Conservation (phyloP, 1,139 yeast species). For the Oligophagozyma castellii region DNA sequence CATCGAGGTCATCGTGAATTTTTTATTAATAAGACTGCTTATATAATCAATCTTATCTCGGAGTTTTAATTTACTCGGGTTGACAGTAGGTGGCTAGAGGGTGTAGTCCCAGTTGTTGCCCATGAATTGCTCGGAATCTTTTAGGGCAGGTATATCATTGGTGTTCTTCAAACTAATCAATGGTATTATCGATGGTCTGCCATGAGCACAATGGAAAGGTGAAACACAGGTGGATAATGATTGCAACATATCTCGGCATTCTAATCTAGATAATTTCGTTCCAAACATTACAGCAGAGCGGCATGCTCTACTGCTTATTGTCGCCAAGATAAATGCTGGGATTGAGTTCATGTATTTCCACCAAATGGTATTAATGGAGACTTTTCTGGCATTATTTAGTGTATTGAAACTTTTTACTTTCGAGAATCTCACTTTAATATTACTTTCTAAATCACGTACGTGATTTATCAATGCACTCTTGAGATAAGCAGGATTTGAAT, state of each 20-base stretch:
- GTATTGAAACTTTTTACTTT: neutral
- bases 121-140: too few species aligned
- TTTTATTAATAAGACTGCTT: neutral
- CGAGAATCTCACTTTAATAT: slow-evolving; percentile 11
- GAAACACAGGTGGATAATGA: slow-evolving; percentile 34
- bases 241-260: slow-evolving; percentile 34
- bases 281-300: slow-evolving; percentile 68
- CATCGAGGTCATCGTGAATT: neutral
- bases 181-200: slow-evolving; percentile 64
- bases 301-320: slow-evolving; percentile 54
- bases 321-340: slow-evolving; percentile 37
- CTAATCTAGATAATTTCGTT: slow-evolving; percentile 29
- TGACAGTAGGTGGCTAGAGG: too few species aligned
- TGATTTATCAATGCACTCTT: slow-evolving; percentile 31
- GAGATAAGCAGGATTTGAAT: slow-evolving; percentile 21
- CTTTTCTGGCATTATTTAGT: too few species aligned
- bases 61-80: slow-evolving; percentile 1
- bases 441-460: slow-evolving; percentile 28
- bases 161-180: slow-evolving; percentile 24
- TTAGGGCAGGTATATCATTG: slow-evolving; percentile 1
- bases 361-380: slow-evolving; percentile 23
- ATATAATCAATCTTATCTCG: too few species aligned
- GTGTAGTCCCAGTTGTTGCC: too few species aligned
- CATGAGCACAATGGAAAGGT: slow-evolving; percentile 83
- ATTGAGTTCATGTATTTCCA: slow-evolving; percentile 25